A percentile compares a stretch with the other conserved stretches of the same genome.
phyloP scores from a whole-genome alignment of 2,329 filamentous ascomycete genomes.

The Whalleya microplaca region DNA sequence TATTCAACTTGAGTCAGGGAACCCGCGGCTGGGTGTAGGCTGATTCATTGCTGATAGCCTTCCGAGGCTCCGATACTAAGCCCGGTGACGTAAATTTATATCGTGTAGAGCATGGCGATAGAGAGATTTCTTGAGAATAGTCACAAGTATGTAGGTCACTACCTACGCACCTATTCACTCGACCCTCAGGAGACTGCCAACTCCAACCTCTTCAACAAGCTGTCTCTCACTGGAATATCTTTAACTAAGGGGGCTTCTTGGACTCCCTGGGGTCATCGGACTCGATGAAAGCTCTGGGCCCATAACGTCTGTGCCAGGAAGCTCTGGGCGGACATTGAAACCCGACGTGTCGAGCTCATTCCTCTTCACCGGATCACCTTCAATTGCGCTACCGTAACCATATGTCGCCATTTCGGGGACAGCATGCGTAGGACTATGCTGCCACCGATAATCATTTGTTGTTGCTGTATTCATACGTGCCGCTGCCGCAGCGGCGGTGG shows the following conservation, averaged over 20 bases:
- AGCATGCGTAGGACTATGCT: conserved; percentile 9
- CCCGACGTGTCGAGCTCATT: conserved; percentile 11
- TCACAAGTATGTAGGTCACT: no score
- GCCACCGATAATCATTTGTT: conserved; percentile 14
- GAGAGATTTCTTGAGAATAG: no score
- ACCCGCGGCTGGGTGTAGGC: no score
- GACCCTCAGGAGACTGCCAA: no score
- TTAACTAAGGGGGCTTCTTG: neutral
- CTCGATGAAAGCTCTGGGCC: conserved; percentile 16
- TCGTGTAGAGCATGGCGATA: no score
- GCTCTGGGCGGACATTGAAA: conserved; percentile 6
- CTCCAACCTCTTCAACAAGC: no score
- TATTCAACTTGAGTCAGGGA: no score
- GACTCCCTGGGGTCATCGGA: conserved; percentile 2
- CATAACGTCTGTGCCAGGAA: conserved; percentile 6
- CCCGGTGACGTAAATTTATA: no score
- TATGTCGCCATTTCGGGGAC: neutral
- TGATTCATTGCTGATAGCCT: no score
- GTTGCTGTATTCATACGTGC: neutral
- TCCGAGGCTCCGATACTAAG: no score
- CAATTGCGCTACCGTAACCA: conserved; percentile 7
- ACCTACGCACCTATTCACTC: no score
- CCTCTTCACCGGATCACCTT: conserved; percentile 6
- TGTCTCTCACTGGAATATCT: no score
- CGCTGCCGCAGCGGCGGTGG: conserved; percentile 2